Percentiles rank a stretch among this genome's conserved stretches.
Evolutionary conservation across 2,329 filamentous ascomycete genomes (phyloP).

Genomic region (Xylariaceae sp.): DNA sequence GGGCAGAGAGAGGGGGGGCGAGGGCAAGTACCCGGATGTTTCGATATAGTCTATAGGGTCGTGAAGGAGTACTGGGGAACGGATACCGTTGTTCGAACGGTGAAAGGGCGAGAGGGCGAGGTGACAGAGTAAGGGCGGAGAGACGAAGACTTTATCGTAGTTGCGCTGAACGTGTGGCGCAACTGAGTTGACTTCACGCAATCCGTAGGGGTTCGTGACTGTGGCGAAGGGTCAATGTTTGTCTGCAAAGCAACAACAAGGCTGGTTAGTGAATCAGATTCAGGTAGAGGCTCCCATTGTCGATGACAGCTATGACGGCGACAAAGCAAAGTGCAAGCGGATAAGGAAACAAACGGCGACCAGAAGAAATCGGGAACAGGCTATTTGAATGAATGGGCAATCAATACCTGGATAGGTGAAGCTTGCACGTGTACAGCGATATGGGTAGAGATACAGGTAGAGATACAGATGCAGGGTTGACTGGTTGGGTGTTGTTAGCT

Average conservation of each 20-base stretch:
- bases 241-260: background rate
- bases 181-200: slow-evolving; percentile 8
- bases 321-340: slow-evolving; percentile 1
- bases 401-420: background rate
- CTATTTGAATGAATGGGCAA: background rate
- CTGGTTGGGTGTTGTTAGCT: background rate
- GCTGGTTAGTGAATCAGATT: slow-evolving; percentile 4
- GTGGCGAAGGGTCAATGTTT: slow-evolving; percentile 3
- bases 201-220: background rate
- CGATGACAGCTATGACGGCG: background rate
- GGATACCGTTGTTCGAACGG: background rate
- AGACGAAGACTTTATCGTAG: background rate
- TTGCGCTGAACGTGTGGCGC: background rate
- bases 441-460: background rate
- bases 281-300: background rate
- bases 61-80: background rate
- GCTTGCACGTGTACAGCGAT: background rate
- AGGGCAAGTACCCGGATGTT: background rate
- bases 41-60: background rate
- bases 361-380: background rate
- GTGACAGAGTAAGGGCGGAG: background rate
- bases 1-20: background rate
- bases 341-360: background rate
- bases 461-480: background rate
- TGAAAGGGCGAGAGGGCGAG: background rate